Base-by-base conservation (phyloP, 108 stramenopile species). In the Seminavis robusta region DNA sequence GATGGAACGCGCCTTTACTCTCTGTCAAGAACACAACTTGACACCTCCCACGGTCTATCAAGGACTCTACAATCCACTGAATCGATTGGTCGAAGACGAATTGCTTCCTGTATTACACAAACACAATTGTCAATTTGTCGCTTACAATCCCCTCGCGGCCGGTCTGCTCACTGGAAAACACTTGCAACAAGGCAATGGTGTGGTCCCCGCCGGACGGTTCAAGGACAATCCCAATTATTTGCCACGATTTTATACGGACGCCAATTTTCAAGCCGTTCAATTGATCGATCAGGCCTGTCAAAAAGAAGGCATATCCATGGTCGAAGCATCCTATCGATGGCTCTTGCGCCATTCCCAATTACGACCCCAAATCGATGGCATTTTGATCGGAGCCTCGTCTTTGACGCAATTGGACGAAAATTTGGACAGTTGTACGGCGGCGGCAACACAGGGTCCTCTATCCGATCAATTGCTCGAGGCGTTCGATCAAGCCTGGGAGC, bases 51-150 rank as follows among this genome's bases (percentile, higher is more conserved):
- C 77, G 0, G 88, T 95, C 6, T 97, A 97, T 67, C 96, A 97
- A 70, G 96, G 96, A 24, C 64, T 97, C 19, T 95, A 95, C 76
- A 97, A 95, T 83, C 92, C 93, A 7, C 53, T 97, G 9, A 97
- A 94, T 57, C 81, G 96, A n/a, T 48, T 63, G 16, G 88, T 95
- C 16, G 96, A 97, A 56, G 50, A 64, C 0, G 94, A 95, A 40
- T 61, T 97, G 29, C 38, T 97, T 17, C 96, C 94, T 8, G 34
- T 94, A 6, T 60, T 97, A 52, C 61, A 73, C 38, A 45, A 59
- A 15, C 83, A 88, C 55, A 61, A 64, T 28, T 91, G 90, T 56
- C 37, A 65, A 4, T 97, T 97, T 73, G 81, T 94, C 31, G 96
- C 96, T 0, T 97, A 95, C 86, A 97, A 97, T 77, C 94, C 95